These are phyloP conservation scores for Ciborinia camelliae DNA, from an alignment of 2,329 filamentous ascomycete genomes.

Conservation along the genomic window DNA sequence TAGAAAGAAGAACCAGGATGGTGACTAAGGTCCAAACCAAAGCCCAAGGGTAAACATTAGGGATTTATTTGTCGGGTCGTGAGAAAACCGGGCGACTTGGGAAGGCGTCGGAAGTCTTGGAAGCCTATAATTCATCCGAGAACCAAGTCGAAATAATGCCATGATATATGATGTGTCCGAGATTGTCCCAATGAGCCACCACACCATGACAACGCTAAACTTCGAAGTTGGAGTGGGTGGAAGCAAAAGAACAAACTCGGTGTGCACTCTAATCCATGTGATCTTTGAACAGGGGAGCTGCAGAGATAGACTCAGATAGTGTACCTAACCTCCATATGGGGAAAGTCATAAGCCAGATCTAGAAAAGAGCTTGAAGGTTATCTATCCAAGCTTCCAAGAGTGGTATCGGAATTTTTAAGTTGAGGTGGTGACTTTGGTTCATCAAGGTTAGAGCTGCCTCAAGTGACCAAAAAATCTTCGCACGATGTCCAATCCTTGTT, in stretches of 20 bases:
- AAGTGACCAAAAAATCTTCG: background rate
- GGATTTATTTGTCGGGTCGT: background rate
- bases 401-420: background rate
- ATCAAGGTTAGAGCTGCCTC: background rate
- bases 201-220: background rate
- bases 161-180: no score
- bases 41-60: background rate
- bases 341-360: background rate
- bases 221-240: background rate
- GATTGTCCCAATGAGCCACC: no score
- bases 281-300: background rate
- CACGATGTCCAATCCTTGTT: background rate
- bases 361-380: background rate
- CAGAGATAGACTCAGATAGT: background rate
- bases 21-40: background rate
- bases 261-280: background rate
- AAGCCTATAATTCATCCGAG: background rate
- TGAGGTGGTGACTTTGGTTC: background rate
- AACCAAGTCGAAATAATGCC: background rate
- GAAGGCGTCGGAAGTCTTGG: background rate
- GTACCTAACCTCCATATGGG: background rate
- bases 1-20: background rate
- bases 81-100: background rate
- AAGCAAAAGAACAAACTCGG: background rate
- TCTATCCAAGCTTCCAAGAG: background rate